Percentiles rank a stretch among this genome's conserved stretches.
These are phyloP conservation scores for Lanzia echinophila DNA, from an alignment of 2,329 filamentous ascomycete species.

Conservation along the genomic window DNA sequence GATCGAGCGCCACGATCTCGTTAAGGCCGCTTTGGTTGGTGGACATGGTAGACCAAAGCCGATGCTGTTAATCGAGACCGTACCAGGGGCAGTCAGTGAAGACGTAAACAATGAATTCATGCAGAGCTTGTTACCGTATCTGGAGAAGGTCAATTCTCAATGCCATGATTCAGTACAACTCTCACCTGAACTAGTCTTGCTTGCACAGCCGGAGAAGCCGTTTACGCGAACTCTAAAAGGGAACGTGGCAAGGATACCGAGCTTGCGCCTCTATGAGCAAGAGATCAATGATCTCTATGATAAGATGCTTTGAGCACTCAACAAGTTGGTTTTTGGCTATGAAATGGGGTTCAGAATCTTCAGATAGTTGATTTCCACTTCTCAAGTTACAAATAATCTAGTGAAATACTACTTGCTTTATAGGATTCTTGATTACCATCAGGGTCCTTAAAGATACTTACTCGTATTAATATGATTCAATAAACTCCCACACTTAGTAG, in stretches of 20 bases:
- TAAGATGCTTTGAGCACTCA: not conserved
- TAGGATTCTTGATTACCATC: no score
- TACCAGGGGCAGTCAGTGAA: not conserved
- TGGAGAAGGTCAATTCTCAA: not conserved
- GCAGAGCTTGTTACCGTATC: not conserved
- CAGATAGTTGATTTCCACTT: no score
- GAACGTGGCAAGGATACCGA: not conserved
- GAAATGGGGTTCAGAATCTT: no score
- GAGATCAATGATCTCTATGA: not conserved
- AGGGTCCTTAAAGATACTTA: no score
- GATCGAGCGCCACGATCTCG: constrained; percentile 6
- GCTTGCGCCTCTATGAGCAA: constrained; percentile 1
- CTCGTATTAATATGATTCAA: no score
- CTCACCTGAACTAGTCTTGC: not conserved
- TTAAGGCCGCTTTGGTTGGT: not conserved
- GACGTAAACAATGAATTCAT: not conserved
- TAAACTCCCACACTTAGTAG: no score
- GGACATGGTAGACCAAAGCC: not conserved
- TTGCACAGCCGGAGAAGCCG: not conserved
- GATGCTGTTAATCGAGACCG: not conserved
- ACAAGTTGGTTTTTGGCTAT: not conserved
- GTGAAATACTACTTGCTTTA: no score
- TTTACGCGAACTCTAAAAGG: not conserved
- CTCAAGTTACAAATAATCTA: no score
- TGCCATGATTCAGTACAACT: not conserved